Conservation (phyloP, 2,329 filamentous ascomycete species). For the Aureobasidium mangrovei region DNA sequence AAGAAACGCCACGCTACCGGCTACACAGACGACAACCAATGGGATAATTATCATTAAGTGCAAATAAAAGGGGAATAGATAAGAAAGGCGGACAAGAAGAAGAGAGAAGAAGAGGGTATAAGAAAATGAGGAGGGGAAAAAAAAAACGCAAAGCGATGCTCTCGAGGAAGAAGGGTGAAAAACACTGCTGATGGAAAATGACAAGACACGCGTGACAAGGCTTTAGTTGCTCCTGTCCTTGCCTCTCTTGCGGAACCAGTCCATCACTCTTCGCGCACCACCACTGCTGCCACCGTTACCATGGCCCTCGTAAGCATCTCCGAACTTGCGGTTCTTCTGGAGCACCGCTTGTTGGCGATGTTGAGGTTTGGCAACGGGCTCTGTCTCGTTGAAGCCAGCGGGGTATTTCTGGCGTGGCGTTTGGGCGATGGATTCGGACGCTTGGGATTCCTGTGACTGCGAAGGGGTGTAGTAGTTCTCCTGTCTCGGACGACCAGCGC, state of each 20-base stretch:
- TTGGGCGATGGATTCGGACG: constrained; percentile 18
- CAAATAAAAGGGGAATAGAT: not conserved
- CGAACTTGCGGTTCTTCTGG: constrained; percentile 79
- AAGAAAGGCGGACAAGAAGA: constrained; percentile 2
- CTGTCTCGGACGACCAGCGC: constrained; percentile 5
- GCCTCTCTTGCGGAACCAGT: constrained; percentile 86
- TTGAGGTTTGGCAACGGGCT: constrained; percentile 30
- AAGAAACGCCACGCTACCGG: constrained; percentile 4
- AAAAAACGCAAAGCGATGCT: constrained; percentile 1
- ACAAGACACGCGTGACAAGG: not conserved
- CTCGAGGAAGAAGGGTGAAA: not conserved
- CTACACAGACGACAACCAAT: not conserved
- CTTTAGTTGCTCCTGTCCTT: constrained; percentile 41
- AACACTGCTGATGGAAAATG: not conserved
- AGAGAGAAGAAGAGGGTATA: constrained; percentile 7
- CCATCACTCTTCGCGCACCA: constrained; percentile 89
- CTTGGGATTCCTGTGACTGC: constrained; percentile 30
- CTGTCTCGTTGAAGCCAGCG: constrained; percentile 29
- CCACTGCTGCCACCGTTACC: constrained; percentile 71
- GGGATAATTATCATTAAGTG: constrained; percentile 11
- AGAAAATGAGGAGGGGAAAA: not conserved
- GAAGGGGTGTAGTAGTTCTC: constrained; percentile 16
- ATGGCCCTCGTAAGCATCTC: constrained; percentile 77
- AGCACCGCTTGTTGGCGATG: constrained; percentile 40
- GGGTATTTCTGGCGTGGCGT: constrained; percentile 31